Evolutionary conservation across 2,329 filamentous ascomycete genomes (phyloP).

Genomic region (Massarina eburnea): DNA sequence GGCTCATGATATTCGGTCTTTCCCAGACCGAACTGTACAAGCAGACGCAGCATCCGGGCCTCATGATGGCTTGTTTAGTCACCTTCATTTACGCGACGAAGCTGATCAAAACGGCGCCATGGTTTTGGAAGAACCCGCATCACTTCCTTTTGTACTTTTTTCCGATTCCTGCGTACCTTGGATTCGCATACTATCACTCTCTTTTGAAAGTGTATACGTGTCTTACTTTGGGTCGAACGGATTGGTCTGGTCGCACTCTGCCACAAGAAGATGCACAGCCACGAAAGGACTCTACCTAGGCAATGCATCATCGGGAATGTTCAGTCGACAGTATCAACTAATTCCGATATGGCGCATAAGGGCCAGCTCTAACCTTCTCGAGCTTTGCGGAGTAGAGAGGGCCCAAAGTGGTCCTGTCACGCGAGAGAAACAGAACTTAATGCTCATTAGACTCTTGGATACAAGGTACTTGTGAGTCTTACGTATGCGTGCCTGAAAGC

Average conservation of each 20-base stretch:
- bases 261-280: too few species aligned
- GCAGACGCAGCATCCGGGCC: slow-evolving; percentile 1
- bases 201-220: slow-evolving; percentile 18
- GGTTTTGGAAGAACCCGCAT: slow-evolving; percentile 19
- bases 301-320: too few species aligned
- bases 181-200: slow-evolving; percentile 22
- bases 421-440: too few species aligned
- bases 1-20: slow-evolving; percentile 10
- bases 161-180: slow-evolving; percentile 15
- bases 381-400: too few species aligned
- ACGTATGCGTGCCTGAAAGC: too few species aligned
- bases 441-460: too few species aligned
- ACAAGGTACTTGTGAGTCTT: too few species aligned
- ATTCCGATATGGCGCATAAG: too few species aligned
- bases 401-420: too few species aligned
- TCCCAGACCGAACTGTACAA: slow-evolving; percentile 10
- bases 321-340: too few species aligned
- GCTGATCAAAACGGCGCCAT: slow-evolving; percentile 22
- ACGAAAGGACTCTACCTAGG: too few species aligned
- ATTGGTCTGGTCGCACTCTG: slow-evolving; percentile 18
- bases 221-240: slow-evolving; percentile 17
- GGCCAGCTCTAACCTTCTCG: too few species aligned
- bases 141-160: slow-evolving; percentile 25
- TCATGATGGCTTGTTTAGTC: slow-evolving; percentile 6
- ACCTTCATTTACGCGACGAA: slow-evolving; percentile 20